Percentiles rank a stretch among this genome's conserved stretches.
Conservation (phyloP, 306 rosid species). For the Trifolium repens region DNA sequence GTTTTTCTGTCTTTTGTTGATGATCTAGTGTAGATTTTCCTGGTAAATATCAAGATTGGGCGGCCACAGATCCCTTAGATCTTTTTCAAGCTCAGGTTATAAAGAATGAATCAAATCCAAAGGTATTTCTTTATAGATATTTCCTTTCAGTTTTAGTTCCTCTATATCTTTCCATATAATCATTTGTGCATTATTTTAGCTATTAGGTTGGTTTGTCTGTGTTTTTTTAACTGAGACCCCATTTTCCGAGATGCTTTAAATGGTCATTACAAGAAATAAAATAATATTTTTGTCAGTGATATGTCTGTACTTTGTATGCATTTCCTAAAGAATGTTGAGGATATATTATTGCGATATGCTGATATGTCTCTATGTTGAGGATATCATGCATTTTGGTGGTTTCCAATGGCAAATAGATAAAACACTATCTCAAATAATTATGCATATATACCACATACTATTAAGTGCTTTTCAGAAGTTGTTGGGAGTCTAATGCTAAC, state of each 20-base stretch:
- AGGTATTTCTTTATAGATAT: conserved; percentile 56
- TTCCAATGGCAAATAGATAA: background rate
- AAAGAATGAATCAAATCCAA: conserved; percentile 84
- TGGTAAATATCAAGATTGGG: conserved; percentile 79
- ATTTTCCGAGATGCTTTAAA: conserved; percentile 14
- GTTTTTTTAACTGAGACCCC: conserved; percentile 24
- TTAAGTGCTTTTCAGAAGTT: conserved; percentile 25
- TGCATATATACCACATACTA: conserved; percentile 3
- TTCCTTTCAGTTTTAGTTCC: conserved; percentile 30
- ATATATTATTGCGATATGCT: too few species aligned
- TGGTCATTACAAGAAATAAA: conserved; percentile 24
- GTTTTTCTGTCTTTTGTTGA: conserved; percentile 45
- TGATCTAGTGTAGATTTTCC: conserved; percentile 95
- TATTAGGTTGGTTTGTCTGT: conserved; percentile 14
- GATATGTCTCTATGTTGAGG: background rate
- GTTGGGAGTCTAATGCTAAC: conserved; percentile 10
- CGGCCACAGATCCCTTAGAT: conserved; percentile 77
- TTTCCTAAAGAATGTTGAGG: conserved; percentile 1
- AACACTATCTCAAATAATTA: conserved; percentile 12
- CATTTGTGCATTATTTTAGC: conserved; percentile 23
- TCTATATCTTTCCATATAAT: conserved; percentile 25
- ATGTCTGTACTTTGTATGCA: background rate
- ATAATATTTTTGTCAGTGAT: background rate
- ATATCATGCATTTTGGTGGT: background rate
- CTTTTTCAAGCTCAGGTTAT: conserved; percentile 80